Evolutionary conservation across 176 grass and related monocot genomes (phyloP).

Genomic region (Avena eriantha): DNA sequence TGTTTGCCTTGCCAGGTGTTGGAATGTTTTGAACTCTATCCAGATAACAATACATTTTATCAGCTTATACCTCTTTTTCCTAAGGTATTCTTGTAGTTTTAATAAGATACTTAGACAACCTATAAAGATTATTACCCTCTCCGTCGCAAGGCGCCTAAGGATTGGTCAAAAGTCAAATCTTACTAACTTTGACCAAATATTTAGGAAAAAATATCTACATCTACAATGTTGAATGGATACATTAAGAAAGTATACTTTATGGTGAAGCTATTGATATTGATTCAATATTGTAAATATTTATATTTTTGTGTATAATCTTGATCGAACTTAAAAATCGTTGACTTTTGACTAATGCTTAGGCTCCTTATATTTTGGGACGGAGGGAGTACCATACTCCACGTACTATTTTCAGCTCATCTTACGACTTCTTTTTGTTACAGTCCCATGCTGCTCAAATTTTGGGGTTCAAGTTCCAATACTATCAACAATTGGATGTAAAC

Average conservation of each 20-base stretch:
- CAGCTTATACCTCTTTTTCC: conserved; percentile 98
- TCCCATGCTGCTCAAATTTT: conserved; percentile 97
- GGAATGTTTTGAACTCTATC: conserved; percentile 96
- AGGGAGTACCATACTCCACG: background rate
- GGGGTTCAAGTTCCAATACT: conserved; percentile 99
- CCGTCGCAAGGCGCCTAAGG: no score
- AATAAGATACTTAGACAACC: conserved; percentile 22
- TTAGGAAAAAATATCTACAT: no score
- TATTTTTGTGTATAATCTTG: no score
- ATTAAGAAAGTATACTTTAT: no score
- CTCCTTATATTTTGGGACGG: no score
- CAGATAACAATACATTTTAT: conserved; percentile 80
- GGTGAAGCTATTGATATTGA: no score
- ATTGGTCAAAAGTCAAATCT: no score
- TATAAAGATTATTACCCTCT: conserved; percentile 1
- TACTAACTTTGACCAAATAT: no score
- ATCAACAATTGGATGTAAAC: conserved; percentile 91
- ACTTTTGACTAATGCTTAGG: no score
- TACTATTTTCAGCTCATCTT: conserved; percentile 34
- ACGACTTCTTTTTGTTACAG: conserved; percentile 55
- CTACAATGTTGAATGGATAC: no score
- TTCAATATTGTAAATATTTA: no score
- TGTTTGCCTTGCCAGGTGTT: conserved; percentile 66
- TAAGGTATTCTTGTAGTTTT: conserved; percentile 66
- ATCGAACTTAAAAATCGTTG: no score